Base-by-base conservation (phyloP, 768 basidiomycete species). In the Mycena olivaceomarginata region DNA sequence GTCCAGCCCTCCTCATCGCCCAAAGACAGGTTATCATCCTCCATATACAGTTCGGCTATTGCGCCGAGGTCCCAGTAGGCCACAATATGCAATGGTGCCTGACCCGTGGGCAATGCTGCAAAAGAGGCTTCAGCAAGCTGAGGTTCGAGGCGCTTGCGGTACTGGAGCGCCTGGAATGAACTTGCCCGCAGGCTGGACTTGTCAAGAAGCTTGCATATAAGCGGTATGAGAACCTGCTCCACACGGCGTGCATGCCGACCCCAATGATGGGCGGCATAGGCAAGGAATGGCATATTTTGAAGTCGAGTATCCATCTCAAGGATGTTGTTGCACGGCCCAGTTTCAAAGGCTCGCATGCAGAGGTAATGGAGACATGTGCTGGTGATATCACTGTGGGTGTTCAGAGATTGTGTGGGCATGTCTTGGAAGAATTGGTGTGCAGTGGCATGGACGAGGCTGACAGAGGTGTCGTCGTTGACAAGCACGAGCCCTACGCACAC, bases 141-240 rank as follows among this genome's bases (percentile, higher is more conserved):
- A 10, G 75, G 46, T 12, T 66, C 75, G 11, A 62, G 60, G 20
- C 20, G 75, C 40, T 56, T 51, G 37, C 69, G 74, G 60, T 76
- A 69, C 22, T 76, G 74, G n/a, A 76, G 74, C 12, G 69, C 74
- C 51, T 76, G 74, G 74, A 69, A 76, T 60, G 74, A 57, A 22
- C 74, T 76, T 5, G 43, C 74, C 20, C 74, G 60, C 10, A 66
- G 59, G n/a, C 68, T 41, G 20, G 39, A 11, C 22, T 76, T 31
- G 15, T 65, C 62, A 45, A 76, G 45, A 63, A 76, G 67, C 15
- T 16, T 10, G 37, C 67, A 22, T 40, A 76, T 76, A 45, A 69
- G 43, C 16, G 16, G 39, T 12, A 31, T 51, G 45, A 76, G 56
- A 2, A 25, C 15, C 22, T 63, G 57, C 62, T 76, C 74, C 1